Percentiles rank a stretch among this genome's conserved stretches.
phyloP scores from a whole-genome alignment of 805 yeast species.

The Yarrowia porcina region DNA sequence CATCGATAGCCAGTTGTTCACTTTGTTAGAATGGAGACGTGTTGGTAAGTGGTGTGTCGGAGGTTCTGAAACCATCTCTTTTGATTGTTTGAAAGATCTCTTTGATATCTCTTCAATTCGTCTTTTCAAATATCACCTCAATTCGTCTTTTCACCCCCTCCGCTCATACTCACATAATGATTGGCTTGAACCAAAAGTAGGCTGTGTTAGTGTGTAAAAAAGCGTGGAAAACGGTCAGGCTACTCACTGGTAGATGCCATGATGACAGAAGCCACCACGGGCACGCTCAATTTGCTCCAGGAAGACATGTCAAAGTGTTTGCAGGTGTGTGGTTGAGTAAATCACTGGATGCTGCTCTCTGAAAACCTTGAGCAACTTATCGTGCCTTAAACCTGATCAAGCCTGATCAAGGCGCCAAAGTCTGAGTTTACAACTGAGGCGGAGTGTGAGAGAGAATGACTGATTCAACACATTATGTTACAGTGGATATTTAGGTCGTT shows the following conservation, averaged over 20 bases:
- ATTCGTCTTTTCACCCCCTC: too few species aligned
- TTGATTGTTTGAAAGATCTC: too few species aligned
- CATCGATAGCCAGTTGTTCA: slow-evolving; percentile 23
- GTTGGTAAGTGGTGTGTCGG: too few species aligned
- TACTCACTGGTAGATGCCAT: slow-evolving; percentile 24
- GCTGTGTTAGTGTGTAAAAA: slow-evolving; percentile 3
- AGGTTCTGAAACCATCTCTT: too few species aligned
- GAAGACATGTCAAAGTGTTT: neutral
- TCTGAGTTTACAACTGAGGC: neutral
- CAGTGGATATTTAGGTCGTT: too few species aligned
- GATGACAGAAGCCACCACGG: slow-evolving; percentile 6
- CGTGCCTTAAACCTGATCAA: neutral
- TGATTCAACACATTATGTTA: too few species aligned
- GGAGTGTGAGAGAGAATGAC: too few species aligned
- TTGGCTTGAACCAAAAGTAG: slow-evolving; percentile 25
- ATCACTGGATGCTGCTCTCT: neutral
- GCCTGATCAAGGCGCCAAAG: neutral
- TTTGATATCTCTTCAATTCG: too few species aligned
- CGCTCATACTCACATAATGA: slow-evolving; percentile 20
- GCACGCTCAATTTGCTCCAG: slow-evolving; percentile 19
- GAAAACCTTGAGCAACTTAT: slow-evolving; percentile 5
- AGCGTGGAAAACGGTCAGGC: neutral
- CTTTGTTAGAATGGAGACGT: too few species aligned
- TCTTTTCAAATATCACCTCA: too few species aligned
- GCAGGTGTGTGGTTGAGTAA: too few species aligned